Conservation (phyloP, 192 early-diverging fungal species). For the Lobulomyces angularis region DNA sequence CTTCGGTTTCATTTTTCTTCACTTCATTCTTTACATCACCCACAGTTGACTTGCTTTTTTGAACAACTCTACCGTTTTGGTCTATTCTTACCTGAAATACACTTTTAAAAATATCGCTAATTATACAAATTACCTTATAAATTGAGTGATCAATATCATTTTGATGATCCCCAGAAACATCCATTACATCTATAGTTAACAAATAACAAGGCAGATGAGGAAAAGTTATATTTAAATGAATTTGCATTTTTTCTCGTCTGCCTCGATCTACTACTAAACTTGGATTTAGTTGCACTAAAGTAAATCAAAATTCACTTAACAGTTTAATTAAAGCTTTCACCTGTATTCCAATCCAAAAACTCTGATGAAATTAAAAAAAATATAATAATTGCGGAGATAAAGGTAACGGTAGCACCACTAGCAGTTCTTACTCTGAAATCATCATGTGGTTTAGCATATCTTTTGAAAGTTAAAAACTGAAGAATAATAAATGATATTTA, state of each 20-base stretch:
- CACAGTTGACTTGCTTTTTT: conserved; percentile 42
- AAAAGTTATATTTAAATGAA: conserved; percentile 83
- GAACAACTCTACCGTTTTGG: conserved; percentile 48
- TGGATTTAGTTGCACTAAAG: conserved; percentile 52
- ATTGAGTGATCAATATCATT: conserved; percentile 64
- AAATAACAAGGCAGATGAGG: conserved; percentile 83
- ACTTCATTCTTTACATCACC: conserved; percentile 31
- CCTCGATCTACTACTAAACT: conserved; percentile 70
- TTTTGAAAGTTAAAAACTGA: conserved; percentile 57
- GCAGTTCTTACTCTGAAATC: conserved; percentile 79
- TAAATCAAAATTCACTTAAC: too few relatives aligned
- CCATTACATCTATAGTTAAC: conserved; percentile 89
- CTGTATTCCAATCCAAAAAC: conserved; percentile 66
- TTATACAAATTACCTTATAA: too few relatives aligned
- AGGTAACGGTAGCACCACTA: conserved; percentile 68
- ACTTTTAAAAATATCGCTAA: too few relatives aligned
- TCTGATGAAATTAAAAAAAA: conserved; percentile 65
- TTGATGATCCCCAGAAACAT: conserved; percentile 80
- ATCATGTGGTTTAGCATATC: conserved; percentile 94
- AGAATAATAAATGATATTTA: too few relatives aligned
- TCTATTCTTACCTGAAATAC: conserved; percentile 64
- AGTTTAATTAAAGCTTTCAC: too few relatives aligned
- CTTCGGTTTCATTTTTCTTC: not conserved
- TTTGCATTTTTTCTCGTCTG: conserved; percentile 77
- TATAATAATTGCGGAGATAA: conserved; percentile 63